phyloP scores from a whole-genome alignment of 2,329 filamentous ascomycete genomes.

The Fusarium chuoi region DNA sequence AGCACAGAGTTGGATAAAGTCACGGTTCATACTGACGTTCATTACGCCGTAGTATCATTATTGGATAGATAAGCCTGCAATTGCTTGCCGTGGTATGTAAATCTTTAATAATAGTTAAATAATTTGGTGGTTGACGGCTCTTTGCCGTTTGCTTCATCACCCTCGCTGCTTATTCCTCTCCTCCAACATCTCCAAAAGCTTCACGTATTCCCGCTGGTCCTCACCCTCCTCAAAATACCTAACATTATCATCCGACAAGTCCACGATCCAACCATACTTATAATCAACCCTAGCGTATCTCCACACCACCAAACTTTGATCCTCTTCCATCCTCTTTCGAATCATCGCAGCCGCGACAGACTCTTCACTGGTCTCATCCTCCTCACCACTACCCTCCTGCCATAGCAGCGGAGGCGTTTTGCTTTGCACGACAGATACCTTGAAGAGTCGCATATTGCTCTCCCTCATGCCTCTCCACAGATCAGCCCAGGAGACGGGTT shows the following conservation, averaged over 20 bases:
- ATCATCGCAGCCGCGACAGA: background rate
- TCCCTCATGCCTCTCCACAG: background rate
- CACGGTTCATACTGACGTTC: fast-evolving
- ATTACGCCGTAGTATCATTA: fast-evolving
- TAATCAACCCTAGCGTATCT: background rate
- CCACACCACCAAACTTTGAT: background rate
- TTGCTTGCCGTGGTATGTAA: fast-evolving
- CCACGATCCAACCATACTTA: background rate
- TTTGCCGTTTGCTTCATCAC: fast-evolving
- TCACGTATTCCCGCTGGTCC: background rate
- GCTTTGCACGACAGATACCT: background rate
- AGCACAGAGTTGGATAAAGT: fast-evolving
- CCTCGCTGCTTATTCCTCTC: background rate
- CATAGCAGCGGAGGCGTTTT: background rate
- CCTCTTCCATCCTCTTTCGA: background rate
- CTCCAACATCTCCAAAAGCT: background rate
- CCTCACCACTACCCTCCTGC: background rate
- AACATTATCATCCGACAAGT: background rate
- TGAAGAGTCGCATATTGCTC: fast-evolving
- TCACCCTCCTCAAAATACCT: background rate
- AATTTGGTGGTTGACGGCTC: background rate
- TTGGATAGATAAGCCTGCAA: fast-evolving
- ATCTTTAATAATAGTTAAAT: fast-evolving
- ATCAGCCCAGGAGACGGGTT: background rate
- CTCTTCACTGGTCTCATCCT: background rate